phyloP scores from a whole-genome alignment of 2,329 filamentous ascomycete genomes.

The Colletotrichum liaoningense region DNA sequence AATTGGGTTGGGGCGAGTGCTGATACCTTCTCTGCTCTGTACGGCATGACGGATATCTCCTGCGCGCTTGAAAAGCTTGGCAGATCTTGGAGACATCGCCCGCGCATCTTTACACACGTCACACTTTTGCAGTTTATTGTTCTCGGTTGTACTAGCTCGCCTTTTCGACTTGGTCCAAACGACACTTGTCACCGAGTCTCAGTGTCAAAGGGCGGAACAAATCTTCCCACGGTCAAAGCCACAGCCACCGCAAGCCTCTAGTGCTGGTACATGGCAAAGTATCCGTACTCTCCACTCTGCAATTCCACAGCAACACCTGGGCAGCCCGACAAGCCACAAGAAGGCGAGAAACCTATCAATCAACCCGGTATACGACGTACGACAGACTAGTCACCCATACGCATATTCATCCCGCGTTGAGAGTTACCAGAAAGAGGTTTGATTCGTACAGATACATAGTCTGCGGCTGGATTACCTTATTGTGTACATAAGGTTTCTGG shows the following conservation, averaged over 20 bases:
- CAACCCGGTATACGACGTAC: no score
- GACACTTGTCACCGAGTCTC: background rate
- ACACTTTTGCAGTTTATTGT: constrained; percentile 3
- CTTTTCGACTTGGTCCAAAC: background rate
- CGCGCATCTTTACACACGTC: constrained; percentile 11
- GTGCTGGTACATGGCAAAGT: background rate
- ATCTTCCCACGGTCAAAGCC: constrained; percentile 17
- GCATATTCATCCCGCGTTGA: background rate
- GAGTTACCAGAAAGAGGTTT: background rate
- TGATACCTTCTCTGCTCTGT: no score
- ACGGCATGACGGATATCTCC: background rate
- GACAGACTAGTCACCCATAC: background rate
- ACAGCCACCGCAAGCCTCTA: background rate
- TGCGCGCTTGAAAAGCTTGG: constrained; percentile 29
- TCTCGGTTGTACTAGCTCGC: constrained; percentile 13
- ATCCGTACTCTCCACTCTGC: background rate
- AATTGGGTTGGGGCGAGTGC: background rate
- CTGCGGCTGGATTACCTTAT: background rate
- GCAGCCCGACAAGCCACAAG: background rate
- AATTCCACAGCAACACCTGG: background rate
- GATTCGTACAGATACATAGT: background rate
- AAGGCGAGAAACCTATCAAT: background rate
- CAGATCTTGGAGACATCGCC: constrained; percentile 23
- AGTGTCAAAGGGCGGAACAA: constrained; percentile 19
- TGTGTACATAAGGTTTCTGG: constrained; percentile 8